These are phyloP conservation scores for Trametes cinnabarina DNA, from an alignment of 768 basidiomycete genomes.

Conservation along the genomic window DNA sequence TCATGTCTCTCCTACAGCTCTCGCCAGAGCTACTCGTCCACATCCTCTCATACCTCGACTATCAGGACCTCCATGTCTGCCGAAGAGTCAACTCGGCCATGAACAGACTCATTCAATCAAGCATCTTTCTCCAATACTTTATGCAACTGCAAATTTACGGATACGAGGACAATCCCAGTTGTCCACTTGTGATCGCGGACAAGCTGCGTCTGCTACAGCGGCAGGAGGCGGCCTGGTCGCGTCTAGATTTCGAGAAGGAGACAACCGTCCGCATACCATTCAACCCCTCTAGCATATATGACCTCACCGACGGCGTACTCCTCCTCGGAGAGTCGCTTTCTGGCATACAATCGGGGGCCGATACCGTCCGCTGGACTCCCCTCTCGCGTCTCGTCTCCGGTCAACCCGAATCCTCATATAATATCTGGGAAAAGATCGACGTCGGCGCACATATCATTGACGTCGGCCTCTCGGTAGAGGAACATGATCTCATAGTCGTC, in stretches of 20 bases:
- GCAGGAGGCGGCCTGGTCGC: slow-evolving; percentile 16
- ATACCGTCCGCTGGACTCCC: slow-evolving; percentile 11
- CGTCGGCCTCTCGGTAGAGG: slow-evolving; percentile 23
- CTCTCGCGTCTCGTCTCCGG: neutral
- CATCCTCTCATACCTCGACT: slow-evolving; percentile 22
- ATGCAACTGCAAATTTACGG: slow-evolving; percentile 18
- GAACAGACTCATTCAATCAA: slow-evolving; percentile 15
- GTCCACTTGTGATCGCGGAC: slow-evolving; percentile 13
- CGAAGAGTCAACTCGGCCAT: slow-evolving; percentile 7
- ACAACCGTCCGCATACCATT: slow-evolving; percentile 12
- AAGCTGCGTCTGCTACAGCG: slow-evolving; percentile 11
- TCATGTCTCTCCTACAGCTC: slow-evolving; percentile 18
- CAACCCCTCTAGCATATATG: slow-evolving; percentile 26
- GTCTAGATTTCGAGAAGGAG: slow-evolving; percentile 15
- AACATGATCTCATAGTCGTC: slow-evolving; percentile 27
- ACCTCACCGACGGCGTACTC: slow-evolving; percentile 25
- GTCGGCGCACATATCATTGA: slow-evolving; percentile 24
- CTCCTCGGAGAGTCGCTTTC: slow-evolving; percentile 22
- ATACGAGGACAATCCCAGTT: slow-evolving; percentile 17
- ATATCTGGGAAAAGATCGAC: slow-evolving; percentile 18
- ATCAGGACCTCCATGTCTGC: slow-evolving; percentile 12
- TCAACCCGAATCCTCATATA: neutral
- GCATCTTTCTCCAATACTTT: slow-evolving; percentile 18
- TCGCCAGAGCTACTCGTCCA: slow-evolving; percentile 22
- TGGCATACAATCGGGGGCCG: slow-evolving; percentile 9